phyloP scores from a whole-genome alignment of 345 rosid genomes.

The thale cress (Arabidopsis thaliana) region DNA sequence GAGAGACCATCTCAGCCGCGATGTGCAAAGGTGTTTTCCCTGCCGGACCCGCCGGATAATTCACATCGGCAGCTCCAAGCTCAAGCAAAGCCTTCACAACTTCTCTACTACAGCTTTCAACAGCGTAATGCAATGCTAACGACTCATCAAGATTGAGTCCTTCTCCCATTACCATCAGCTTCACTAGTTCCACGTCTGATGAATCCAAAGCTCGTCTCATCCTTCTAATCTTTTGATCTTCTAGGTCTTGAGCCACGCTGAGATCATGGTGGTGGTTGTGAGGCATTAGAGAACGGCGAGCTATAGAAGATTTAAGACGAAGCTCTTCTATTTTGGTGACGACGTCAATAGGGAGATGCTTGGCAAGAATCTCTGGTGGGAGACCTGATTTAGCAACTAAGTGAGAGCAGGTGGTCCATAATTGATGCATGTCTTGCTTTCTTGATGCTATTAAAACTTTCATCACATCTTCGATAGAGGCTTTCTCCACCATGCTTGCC shows the following conservation, averaged over 20 bases:
- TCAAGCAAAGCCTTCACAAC: constrained; percentile 97
- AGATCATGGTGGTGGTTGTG: constrained; percentile 65
- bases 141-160: constrained; percentile 97
- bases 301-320: constrained; percentile 79
- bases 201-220: constrained; percentile 97
- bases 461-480: constrained; percentile 98
- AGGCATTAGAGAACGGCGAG: constrained; percentile 68
- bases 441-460: constrained; percentile 93
- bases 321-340: constrained; percentile 94
- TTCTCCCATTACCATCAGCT: constrained; percentile 99
- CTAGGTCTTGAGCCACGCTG: constrained; percentile 71
- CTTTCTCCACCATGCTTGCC: constrained; percentile 94
- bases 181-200: constrained; percentile 92
- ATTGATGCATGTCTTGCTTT: constrained; percentile 96
- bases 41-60: constrained; percentile 88
- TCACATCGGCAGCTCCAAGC: constrained; percentile 97
- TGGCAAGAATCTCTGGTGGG: constrained; percentile 88
- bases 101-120: constrained; percentile 95
- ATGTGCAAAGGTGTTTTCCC: constrained; percentile 94
- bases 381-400: constrained; percentile 96
- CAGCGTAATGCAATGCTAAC: constrained; percentile 92
- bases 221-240: constrained; percentile 89
- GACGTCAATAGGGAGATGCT: constrained; percentile 89
- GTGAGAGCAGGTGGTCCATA: constrained; percentile 98
- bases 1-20: constrained; percentile 98